A percentile compares a stretch with the other conserved stretches of the same genome.
phyloP scores from a whole-genome alignment of 495 filamentous ascomycete species.

The Penicillium maclennaniae region DNA sequence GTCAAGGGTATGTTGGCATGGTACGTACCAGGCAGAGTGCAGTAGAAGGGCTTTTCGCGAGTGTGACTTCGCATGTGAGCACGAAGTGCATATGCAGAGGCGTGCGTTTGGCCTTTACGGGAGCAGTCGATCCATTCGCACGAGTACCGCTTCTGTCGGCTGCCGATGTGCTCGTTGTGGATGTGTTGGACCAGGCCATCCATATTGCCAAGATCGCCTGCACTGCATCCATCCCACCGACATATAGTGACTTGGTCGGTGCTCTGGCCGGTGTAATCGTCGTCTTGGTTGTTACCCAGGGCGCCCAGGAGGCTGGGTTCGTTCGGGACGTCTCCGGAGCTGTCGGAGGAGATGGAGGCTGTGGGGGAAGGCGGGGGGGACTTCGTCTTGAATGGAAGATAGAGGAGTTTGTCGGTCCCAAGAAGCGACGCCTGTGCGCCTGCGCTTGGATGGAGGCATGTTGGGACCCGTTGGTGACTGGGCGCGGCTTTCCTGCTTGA shows the following conservation, averaged over 20 bases:
- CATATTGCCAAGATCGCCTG: constrained; percentile 84
- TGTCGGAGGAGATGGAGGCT: constrained; percentile 77
- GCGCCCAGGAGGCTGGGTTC: constrained; percentile 42
- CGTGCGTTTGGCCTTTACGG: constrained; percentile 84
- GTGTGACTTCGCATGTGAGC: constrained; percentile 98
- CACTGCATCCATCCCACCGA: constrained; percentile 81
- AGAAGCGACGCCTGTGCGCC: constrained; percentile 45
- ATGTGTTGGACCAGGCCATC: constrained; percentile 90
- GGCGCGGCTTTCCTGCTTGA: constrained; percentile 39
- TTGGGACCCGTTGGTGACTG: constrained; percentile 40
- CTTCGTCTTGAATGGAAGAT: constrained; percentile 39
- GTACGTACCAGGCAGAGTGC: constrained; percentile 76
- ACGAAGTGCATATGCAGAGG: constrained; percentile 89
- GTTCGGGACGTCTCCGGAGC: constrained; percentile 69
- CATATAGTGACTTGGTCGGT: constrained; percentile 85
- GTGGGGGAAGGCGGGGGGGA: constrained; percentile 41
- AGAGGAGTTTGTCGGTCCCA: constrained; percentile 50
- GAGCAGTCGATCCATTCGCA: constrained; percentile 93
- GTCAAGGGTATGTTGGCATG: not conserved
- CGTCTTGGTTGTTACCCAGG: constrained; percentile 57
- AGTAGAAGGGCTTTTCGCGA: constrained; percentile 97
- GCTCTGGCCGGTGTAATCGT: constrained; percentile 71
- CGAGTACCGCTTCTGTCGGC: constrained; percentile 76
- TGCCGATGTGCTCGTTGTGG: constrained; percentile 87
- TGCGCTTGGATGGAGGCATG: constrained; percentile 51